A percentile compares a stretch with the other conserved stretches of the same genome.
Evolutionary conservation across 352 stramenopile species (phyloP).

Genomic region (Phytophthora ohioensis): DNA sequence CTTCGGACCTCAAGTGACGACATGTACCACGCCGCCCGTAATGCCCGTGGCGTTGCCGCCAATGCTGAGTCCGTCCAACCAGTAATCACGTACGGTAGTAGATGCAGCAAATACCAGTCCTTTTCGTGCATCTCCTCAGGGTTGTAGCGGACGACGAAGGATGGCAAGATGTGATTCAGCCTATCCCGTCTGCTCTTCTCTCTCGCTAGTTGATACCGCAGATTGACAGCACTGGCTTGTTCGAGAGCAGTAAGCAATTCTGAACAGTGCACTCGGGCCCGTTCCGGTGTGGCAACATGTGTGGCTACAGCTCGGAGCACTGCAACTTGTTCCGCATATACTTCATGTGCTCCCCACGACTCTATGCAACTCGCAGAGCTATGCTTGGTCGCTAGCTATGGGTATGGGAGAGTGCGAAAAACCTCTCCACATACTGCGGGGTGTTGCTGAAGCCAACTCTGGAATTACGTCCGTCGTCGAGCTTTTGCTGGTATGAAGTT

Average conservation of each 20-base stretch:
- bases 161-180: too few relatives aligned
- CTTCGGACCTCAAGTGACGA: not conserved
- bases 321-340: not conserved
- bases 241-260: not conserved
- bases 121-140: not conserved
- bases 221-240: not conserved
- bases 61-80: not conserved
- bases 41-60: not conserved
- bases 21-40: not conserved
- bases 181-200: not conserved
- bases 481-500: not conserved
- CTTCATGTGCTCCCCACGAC: not conserved
- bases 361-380: not conserved
- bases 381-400: not conserved
- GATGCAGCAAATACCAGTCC: not conserved
- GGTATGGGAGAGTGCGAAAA: not conserved
- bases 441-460: not conserved
- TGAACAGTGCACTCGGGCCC: not conserved
- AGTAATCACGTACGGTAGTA: not conserved
- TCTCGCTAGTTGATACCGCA: not conserved
- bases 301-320: not conserved
- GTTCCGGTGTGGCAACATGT: not conserved
- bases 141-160: not conserved
- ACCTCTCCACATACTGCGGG: not conserved
- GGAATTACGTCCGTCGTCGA: not conserved